phyloP scores from a whole-genome alignment of 352 stramenopile genomes.

The Pythium grandisporangium region DNA sequence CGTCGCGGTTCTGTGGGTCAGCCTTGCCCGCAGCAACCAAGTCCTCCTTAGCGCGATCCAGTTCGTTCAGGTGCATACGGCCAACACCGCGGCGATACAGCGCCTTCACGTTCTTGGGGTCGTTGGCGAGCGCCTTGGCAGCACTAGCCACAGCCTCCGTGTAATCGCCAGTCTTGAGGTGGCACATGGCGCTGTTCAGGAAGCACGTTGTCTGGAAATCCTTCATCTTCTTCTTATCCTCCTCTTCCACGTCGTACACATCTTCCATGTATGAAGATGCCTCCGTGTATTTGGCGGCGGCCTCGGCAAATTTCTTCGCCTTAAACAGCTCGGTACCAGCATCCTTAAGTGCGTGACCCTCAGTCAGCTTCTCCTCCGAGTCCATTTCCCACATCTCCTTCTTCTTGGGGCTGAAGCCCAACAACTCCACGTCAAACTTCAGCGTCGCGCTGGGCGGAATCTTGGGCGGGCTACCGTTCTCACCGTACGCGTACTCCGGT shows the following conservation, averaged over 20 bases:
- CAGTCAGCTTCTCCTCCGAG: conserved; percentile 70
- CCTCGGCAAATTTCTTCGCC: conserved; percentile 76
- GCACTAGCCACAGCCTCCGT: conserved; percentile 74
- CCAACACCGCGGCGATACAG: conserved; percentile 79
- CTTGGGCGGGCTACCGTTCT: conserved; percentile 85
- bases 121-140: conserved; percentile 78
- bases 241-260: conserved; percentile 79
- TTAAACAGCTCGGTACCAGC: conserved; percentile 92
- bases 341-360: conserved; percentile 84
- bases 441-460: conserved; percentile 92
- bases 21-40: conserved; percentile 71
- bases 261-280: conserved; percentile 80
- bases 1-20: conserved; percentile 76
- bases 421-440: conserved; percentile 95
- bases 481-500: conserved; percentile 92
- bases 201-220: conserved; percentile 85
- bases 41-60: conserved; percentile 84
- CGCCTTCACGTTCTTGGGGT: conserved; percentile 75
- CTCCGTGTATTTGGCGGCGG: conserved; percentile 79
- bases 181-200: conserved; percentile 93
- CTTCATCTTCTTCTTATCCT: conserved; percentile 82
- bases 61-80: conserved; percentile 76
- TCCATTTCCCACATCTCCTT: conserved; percentile 94
- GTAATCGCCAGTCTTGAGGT: conserved; percentile 90
- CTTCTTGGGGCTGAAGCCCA: conserved; percentile 91